Evolutionary conservation across 495 filamentous ascomycete genomes (phyloP), one percentile per base, ranked within the genome.

Genomic region (Penicillium odoratum): DNA sequence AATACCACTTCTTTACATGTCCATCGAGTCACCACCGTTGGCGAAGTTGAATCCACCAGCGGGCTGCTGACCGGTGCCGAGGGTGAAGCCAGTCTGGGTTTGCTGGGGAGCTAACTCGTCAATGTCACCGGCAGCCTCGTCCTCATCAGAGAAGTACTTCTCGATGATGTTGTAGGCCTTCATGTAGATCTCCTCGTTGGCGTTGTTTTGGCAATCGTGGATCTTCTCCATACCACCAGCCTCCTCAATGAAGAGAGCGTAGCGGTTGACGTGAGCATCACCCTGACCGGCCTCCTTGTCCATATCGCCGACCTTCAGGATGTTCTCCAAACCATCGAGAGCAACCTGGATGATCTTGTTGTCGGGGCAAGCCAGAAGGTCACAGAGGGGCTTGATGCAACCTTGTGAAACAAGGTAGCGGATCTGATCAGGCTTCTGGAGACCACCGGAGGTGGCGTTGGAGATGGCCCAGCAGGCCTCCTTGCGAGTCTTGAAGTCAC

Each of bases 151-250:
- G 83, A 99, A 99, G 82, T 99, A 98, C 80, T 97, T 97, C 84
- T 98, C 95, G 67, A 99, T 99, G 77, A 99, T 98, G 81, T 94
- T 97, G 81, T 97, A 99, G 0, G 95, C 96, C 85, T 99, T 99
- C 94, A 99, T 97, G 83, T 99, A 99, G 65, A 99, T 99, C 78
- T 99, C 95, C 77, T 98, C 95, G 78, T 99, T 99, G 77, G 95
- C 93, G 65, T 99, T 99, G 77, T 93, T 97, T 81, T 99, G 95
- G 85, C 94, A 97, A 64, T 97, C 93, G 74, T 99, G 95, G 67
- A 99, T 97, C 87, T 97, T 98, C 80, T 97, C 93, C 95, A 99
- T 99, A 62, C 95, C 95, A 62, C 91, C 91, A 56, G 92, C 94
- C 71, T 99, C 95, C 78, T 99, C 95, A 64, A 99, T 99, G 79